Evolutionary conservation across 805 yeast species (phyloP).

Genomic region (Candida maltosa): DNA sequence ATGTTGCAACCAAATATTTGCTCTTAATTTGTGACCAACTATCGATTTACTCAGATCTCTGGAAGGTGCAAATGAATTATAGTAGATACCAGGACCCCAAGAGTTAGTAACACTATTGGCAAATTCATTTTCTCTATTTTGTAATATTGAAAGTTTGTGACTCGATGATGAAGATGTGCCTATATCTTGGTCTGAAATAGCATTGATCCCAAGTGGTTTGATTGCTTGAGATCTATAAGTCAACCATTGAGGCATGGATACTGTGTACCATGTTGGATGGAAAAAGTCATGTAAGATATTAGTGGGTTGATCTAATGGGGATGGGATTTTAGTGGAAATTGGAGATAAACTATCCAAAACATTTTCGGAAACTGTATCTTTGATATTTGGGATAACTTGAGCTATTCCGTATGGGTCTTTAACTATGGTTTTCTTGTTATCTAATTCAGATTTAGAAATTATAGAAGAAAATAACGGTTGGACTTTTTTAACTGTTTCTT

Average conservation of each 20-base stretch:
- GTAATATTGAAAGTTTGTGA: constrained; percentile 11
- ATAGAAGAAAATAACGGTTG: constrained; percentile 79
- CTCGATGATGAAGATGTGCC: constrained; percentile 10
- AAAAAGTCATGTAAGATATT: constrained; percentile 39
- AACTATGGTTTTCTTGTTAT: constrained; percentile 65
- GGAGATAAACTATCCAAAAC: constrained; percentile 31
- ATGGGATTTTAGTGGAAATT: constrained; percentile 28
- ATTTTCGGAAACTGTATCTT: constrained; percentile 16
- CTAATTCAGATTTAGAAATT: constrained; percentile 66
- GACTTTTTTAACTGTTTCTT: constrained; percentile 39
- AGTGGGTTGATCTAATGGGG: constrained; percentile 26
- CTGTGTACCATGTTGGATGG: constrained; percentile 45
- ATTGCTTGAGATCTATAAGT: constrained; percentile 22
- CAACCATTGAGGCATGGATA: constrained; percentile 42
- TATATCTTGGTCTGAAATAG: constrained; percentile 2
- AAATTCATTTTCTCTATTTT: constrained; percentile 8
- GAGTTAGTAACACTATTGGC: constrained; percentile 5
- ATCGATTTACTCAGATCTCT: constrained; percentile 32
- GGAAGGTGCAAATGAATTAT: constrained; percentile 35
- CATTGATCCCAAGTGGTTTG: constrained; percentile 13
- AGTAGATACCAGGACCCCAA: constrained; percentile 13
- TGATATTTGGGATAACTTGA: constrained; percentile 55
- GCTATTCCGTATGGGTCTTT: constrained; percentile 68
- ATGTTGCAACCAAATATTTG: constrained; percentile 38
- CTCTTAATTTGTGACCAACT: constrained; percentile 27